A percentile compares a stretch with the other conserved stretches of the same genome.
Conservation (phyloP, 768 basidiomycete species). For the Clavaria fumosa region DNA sequence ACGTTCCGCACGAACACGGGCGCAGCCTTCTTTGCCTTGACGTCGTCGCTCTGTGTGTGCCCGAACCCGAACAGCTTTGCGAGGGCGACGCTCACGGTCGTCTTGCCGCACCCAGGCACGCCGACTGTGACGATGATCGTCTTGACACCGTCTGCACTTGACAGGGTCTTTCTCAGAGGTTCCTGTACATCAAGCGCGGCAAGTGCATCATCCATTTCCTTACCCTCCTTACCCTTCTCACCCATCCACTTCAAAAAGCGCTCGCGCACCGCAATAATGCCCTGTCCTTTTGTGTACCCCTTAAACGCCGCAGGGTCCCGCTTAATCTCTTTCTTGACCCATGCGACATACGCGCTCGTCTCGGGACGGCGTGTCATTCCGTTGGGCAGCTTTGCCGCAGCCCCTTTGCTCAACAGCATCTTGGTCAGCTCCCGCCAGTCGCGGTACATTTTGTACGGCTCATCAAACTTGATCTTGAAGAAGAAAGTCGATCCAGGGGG, state of each 20-base stretch:
- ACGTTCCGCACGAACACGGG: constrained; percentile 64
- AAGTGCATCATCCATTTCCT: too few species aligned
- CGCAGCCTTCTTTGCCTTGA: constrained; percentile 59
- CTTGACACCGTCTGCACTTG: constrained; percentile 27
- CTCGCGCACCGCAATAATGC: constrained; percentile 75
- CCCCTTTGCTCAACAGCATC: constrained; percentile 31
- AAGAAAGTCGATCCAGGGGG: constrained; percentile 75
- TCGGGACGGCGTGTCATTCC: constrained; percentile 62
- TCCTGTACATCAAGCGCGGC: too few species aligned
- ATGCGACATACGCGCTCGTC: constrained; percentile 63
- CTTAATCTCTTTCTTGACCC: constrained; percentile 70
- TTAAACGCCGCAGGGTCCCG: constrained; percentile 43
- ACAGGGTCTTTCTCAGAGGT: constrained; percentile 17
- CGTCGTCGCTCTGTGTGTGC: constrained; percentile 90
- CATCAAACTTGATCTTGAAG: constrained; percentile 99
- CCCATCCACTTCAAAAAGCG: constrained; percentile 57
- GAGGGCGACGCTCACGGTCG: constrained; percentile 67
- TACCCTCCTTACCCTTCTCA: constrained; percentile 27
- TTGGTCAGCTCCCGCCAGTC: constrained; percentile 95
- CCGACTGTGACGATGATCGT: constrained; percentile 81
- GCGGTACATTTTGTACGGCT: constrained; percentile 97
- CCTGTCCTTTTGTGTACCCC: constrained; percentile 52
- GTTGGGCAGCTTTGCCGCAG: constrained; percentile 33
- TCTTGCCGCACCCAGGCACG: constrained; percentile 92
- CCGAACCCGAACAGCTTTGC: constrained; percentile 68